Conservation (phyloP, 2,329 filamentous ascomycete genomes). For the Aspergillus ochraceoroseus region DNA sequence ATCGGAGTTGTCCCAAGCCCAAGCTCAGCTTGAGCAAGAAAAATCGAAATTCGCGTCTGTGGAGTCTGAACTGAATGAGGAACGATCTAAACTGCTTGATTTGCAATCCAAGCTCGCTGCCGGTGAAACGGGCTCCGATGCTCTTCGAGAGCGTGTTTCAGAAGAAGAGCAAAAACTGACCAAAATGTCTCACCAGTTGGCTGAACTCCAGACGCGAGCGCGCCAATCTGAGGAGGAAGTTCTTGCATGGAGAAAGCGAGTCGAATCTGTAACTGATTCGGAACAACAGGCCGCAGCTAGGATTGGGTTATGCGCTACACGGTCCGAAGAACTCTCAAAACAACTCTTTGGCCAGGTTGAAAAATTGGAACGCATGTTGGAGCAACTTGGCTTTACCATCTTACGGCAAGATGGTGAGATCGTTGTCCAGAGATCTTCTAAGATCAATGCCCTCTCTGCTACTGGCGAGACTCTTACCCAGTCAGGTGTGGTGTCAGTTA, state of each 20-base stretch:
- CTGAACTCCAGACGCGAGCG: slow-evolving; percentile 68
- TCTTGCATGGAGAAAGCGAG: slow-evolving; percentile 61
- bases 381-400: slow-evolving; percentile 79
- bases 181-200: slow-evolving; percentile 64
- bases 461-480: slow-evolving; percentile 36
- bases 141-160: slow-evolving; percentile 66
- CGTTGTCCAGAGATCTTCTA: slow-evolving; percentile 66
- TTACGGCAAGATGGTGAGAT: slow-evolving; percentile 68
- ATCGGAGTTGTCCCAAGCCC: slow-evolving; percentile 49
- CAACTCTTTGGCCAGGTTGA: slow-evolving; percentile 79
- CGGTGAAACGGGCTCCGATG: slow-evolving; percentile 78
- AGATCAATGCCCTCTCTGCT: slow-evolving; percentile 42
- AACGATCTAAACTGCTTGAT: slow-evolving; percentile 63
- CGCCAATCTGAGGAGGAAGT: slow-evolving; percentile 73
- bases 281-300: slow-evolving; percentile 45
- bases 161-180: slow-evolving; percentile 70
- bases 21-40: slow-evolving; percentile 50
- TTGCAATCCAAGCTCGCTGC: slow-evolving; percentile 70
- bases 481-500: slow-evolving; percentile 35
- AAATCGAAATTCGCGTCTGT: slow-evolving; percentile 46
- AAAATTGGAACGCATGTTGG: slow-evolving; percentile 73
- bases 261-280: slow-evolving; percentile 29
- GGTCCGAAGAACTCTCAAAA: slow-evolving; percentile 78
- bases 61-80: slow-evolving; percentile 55
- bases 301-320: slow-evolving; percentile 64